Base-by-base conservation (phyloP, 768 basidiomycete genomes). In the Lactarius hatsudake region DNA sequence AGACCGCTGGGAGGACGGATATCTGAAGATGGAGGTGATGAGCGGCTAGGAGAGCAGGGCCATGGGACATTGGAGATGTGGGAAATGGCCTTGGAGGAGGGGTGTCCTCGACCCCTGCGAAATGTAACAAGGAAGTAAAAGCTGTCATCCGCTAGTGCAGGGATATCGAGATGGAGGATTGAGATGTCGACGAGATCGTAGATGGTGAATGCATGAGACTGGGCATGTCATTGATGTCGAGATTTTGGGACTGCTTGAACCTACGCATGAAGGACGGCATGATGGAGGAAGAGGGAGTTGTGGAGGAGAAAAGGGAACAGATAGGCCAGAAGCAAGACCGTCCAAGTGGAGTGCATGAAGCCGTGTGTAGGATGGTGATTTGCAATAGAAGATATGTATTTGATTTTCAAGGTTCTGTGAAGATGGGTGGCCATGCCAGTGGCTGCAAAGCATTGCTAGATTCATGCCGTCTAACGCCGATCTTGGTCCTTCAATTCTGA, bases 1-100 rank as follows among this genome's bases (percentile, higher is more conserved):
- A 72, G 65, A 8, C 71, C 72, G n/a, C 68, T 69, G 1, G 72
- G 72, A 15, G 64, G 64, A 45, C 71, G 68, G 40, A 72, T 72
- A 59, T 71, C 68, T 4, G 72, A 63, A 0, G 72, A 72, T 1
- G 63, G 65, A 36, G 23, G n/a, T n/a, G n/a, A n/a, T n/a, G n/a
- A n/a, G n/a, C n/a, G n/a, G n/a, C n/a, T n/a, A n/a, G n/a, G n/a
- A n/a, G n/a, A n/a, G n/a, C n/a, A n/a, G n/a, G n/a, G n/a, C n/a
- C n/a, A n/a, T n/a, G n/a, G n/a, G n/a, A n/a, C n/a, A n/a, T n/a
- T n/a, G n/a, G n/a, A n/a, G n/a, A n/a, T n/a, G n/a, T n/a, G n/a
- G n/a, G n/a, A n/a, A n/a, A n/a, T n/a, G n/a, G n/a, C n/a, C n/a
- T n/a, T n/a, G n/a, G n/a, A n/a, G n/a, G n/a, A n/a, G 5, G 38